Base-by-base conservation (phyloP, 352 stramenopile species). In the Pseudoperonospora humuli region DNA sequence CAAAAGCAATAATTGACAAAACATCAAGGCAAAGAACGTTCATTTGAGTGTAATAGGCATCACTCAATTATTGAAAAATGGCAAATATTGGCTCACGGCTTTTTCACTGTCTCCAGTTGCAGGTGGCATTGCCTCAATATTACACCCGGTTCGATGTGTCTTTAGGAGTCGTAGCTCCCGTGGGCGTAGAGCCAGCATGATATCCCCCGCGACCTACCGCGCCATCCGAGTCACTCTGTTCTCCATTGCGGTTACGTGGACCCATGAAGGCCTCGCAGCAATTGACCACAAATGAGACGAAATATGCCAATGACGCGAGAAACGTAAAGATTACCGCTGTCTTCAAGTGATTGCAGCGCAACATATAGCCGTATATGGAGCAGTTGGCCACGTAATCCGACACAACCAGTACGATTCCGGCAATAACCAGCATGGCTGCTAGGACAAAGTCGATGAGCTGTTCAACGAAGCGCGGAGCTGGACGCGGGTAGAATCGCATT, bases 341-440 rank as follows among this genome's bases (percentile, higher is more conserved):
- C 15, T 64, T 67, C 21, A 87, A 39, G 15, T 49, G 19, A 24
- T 58, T 56, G 57, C 75, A 87, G 43, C 70, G 75, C 21, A 87
- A 54, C 75, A 82, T 84, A 61, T 76, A 76, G 38, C 65, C 65
- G 44, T 85, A 87, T 9, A 84, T 53, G 8, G 55, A 56, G 48
- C 75, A 87, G 46, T 84, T 44, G 17, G 61, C 27, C 11, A 87
- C 71, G 39, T 80, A 87, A 55, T 87, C 75, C 6, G 64, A 80
- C n/a, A 61, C 43, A 3, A 87, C 62, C 45, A 89, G 40, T 27
- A 86, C 68, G 43, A 86, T 81, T 14, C 71, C 73, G 11, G 72
- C 74, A 7, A 89, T 47, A 6, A 85, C 47, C 20, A 86, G 53
- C 52, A 81, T 39, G n/a, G 71, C 32, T n/a, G 65, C 54, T 20